Base-by-base conservation (phyloP, 2,329 filamentous ascomycete species). In the Aspergillus sp. region DNA sequence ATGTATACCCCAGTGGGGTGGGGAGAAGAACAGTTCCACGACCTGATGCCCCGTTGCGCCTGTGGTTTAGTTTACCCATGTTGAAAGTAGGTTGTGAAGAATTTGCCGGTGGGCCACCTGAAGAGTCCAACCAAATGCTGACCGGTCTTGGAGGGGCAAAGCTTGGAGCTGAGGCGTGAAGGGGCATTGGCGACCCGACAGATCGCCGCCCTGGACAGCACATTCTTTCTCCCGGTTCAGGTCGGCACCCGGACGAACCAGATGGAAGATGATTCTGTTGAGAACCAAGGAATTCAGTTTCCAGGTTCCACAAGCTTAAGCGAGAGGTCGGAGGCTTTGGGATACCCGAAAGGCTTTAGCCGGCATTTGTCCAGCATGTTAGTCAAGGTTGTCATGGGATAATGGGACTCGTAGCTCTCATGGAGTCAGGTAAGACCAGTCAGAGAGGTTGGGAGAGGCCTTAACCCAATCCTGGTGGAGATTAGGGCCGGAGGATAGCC, bases 101-200 rank as follows among this genome's bases (percentile, higher is more conserved):
- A 47, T 60, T 60, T 60, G 58, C 61, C 61, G 60, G 58, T 60
- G 51, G 56, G 28, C 48, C 41, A 32, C 5, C 7, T 45, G 28
- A 38, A n/a, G 9, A 5, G 19, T 41, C 21, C 38, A 30, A 23
- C 10, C 39, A 32, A 23, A 55, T 21, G 32, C 39, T 38, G 41
- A 45, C 5, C 21, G 21, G 38, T n/a, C 13, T 17, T 17, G 12
- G 41, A 55, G 23, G 23, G 45, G 21, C 45, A 50, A 17, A 30
- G 47, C 25, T 15, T 49, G 3, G 21, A 36, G 32, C 10, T 36
- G 45, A 28, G 28, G 47, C 17, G 28, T 17, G 23, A 17, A 50
- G 25, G 15, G 47, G n/a, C 19, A 17, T 28, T 17, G 47, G n/a
- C 25, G 23, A 48, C 21, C 23, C 12, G 47, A 32, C 25, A 25